Evolutionary conservation across 495 filamentous ascomycete species (phyloP), one percentile per base, ranked within the genome.

Genomic region (Aspergillus saccharolyticus): DNA sequence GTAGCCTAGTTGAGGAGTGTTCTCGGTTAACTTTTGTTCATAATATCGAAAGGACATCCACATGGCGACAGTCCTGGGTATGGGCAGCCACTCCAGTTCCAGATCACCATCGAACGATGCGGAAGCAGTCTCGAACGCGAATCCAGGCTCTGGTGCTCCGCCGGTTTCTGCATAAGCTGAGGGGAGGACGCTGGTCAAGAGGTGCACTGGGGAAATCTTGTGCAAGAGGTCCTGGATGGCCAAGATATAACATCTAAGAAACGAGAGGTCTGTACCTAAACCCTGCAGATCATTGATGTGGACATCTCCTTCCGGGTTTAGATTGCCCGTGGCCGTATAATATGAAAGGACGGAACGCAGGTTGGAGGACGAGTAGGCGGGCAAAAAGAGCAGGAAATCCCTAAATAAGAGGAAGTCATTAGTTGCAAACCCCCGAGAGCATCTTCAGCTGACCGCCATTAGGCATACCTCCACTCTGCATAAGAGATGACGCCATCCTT

Each of bases 231-330:
- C 60, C 65, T 66, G 67, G 50, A 77, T 62, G 63, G 66, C 64
- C 61, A 70, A 59, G 52, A 74, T 58, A 67, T 60, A 70, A 69
- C 52, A 62, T 57, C 56, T 81, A 87, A 88, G 84, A 84, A 90
- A 90, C 70, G 79, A 77, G 72, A 76, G 71, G 71, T 83, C 82
- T 83, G 80, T 96, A 97, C 95, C 95, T 93, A 96, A 79, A 74
- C 91, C 88, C 79, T 95, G 83, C 63, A 94, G 80, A 69, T 94
- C 89, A 75, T 94, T 90, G 75, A 98, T 85, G 61, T 89, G 80
- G 61, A 94, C 92, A 79, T 98, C 94, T 66, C 94, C 94, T 80
- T 98, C 94, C 54, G 89, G 76, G 70, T 91, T 96, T 66, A 98
- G 79, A 71, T 87, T 92, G 66, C 95, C 85, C 62, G 94, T 89